These are phyloP conservation scores for Ballota nigra DNA, from an alignment of 257 asterid genomes.

Conservation along the genomic window DNA sequence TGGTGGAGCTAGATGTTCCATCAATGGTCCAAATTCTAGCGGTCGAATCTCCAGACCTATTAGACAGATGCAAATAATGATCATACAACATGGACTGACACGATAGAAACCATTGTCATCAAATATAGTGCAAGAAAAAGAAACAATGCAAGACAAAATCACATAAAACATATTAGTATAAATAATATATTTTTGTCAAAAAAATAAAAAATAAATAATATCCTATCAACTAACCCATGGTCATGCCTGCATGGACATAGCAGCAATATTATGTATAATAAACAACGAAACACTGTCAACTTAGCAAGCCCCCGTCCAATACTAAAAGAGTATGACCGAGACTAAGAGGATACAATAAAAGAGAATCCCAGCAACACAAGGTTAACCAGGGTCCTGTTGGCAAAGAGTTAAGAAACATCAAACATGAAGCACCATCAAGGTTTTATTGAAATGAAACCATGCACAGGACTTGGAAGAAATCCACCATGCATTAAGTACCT, in stretches of 20 bases:
- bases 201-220: no score
- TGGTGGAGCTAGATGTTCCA: slow-evolving; percentile 56
- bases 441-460: slow-evolving; percentile 14
- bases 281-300: not conserved
- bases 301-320: not conserved
- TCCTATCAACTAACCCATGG: not conserved
- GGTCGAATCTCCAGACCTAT: slow-evolving; percentile 95
- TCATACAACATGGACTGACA: not conserved
- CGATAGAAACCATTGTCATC: not conserved
- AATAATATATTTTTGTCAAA: no score
- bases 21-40: slow-evolving; percentile 94
- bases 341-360: no score
- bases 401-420: no score
- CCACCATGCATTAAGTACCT: not conserved
- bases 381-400: no score
- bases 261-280: not conserved
- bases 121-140: not conserved
- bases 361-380: no score
- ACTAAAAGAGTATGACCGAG: not conserved
- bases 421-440: not conserved
- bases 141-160: not conserved
- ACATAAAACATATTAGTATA: not conserved
- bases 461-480: not conserved
- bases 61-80: slow-evolving; percentile 10
- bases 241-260: not conserved